These are phyloP conservation scores for Pythium volutum DNA, from an alignment of 352 stramenopile genomes.

Conservation along the genomic window DNA sequence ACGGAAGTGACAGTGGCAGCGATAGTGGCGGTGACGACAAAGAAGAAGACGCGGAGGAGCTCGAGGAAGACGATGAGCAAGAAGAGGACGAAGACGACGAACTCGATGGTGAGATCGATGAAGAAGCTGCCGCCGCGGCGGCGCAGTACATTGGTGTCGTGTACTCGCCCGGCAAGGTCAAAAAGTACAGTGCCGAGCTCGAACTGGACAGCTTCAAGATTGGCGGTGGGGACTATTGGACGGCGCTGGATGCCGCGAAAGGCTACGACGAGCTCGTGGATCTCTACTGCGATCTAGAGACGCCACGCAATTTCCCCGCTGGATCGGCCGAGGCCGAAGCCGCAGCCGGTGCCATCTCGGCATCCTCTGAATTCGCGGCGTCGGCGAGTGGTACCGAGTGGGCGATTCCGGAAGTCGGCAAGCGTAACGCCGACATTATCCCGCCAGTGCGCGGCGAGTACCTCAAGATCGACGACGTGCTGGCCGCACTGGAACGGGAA, in stretches of 20 bases:
- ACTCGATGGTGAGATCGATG: constrained; percentile 26
- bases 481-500: constrained; percentile 58
- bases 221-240: constrained; percentile 80
- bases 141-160: constrained; percentile 64
- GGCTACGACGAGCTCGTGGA: constrained; percentile 80
- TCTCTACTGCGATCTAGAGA: constrained; percentile 75
- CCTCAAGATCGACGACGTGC: constrained; percentile 71
- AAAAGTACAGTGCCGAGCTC: constrained; percentile 81
- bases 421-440: constrained; percentile 78
- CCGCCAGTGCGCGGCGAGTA: constrained; percentile 53
- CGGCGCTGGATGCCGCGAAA: constrained; percentile 73
- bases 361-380: constrained; percentile 3
- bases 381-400: constrained; percentile 38
- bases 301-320: constrained; percentile 66
- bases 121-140: constrained; percentile 31
- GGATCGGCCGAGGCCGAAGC: constrained; percentile 33
- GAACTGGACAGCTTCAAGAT: constrained; percentile 67
- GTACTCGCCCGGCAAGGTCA: constrained; percentile 67
- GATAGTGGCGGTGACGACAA: constrained; percentile 3
- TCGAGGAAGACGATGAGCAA: constrained; percentile 24
- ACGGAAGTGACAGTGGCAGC: constrained; percentile 9
- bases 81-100: constrained; percentile 22
- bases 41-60: constrained; percentile 19
- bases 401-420: constrained; percentile 59
- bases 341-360: constrained; percentile 19